Base-by-base conservation (phyloP, 495 filamentous ascomycete species). In the Aspergillus ellipticus region DNA sequence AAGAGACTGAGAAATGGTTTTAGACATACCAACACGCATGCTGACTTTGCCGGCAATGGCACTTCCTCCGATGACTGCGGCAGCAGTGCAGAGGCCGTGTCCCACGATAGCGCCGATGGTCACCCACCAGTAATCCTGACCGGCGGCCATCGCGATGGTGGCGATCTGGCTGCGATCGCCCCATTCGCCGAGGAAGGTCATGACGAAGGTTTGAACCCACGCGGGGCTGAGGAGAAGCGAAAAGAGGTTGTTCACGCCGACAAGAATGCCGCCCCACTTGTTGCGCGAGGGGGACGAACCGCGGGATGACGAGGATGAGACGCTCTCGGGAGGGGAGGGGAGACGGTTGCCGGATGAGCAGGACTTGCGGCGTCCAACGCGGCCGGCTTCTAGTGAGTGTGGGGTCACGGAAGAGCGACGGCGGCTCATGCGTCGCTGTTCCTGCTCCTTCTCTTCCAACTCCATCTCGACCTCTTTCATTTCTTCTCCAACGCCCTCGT, bases 111-210 rank as follows among this genome's bases (percentile, higher is more conserved):
- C 92, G 51, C 94, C 94, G 52, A 91, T 76, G 4, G 91, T 96
- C 15, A 98, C 94, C 90, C 92, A 97, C 94, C 92, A 97, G 66
- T 97, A 97, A 67, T 97, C 95, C 73, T 95, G 89, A 3, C 94
- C 94, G 9, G 94, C 94, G 45, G 94, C 95, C 94, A 98, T 98
- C 37, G 94, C 94, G 65, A 98, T 96, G 6, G 94, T 98, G 15
- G 94, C 95, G 65, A 98, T 98, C 71, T 98, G 94, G 66, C 89
- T 95, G 56, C 94, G 85, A 66, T 98, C 94, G 46, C 94, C 94
- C 94, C 95, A 97, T 70, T 98, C 94, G 9, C 94, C 94, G 26
- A 98, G 75, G 74, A 98, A 98, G 3, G 94, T 98, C 94, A 98
- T 98, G 57, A 92, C 84, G 69, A 98, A 98, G 5, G 95, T 98